Base-by-base conservation (phyloP, 108 stramenopile genomes). In the Mediolabrus comicus region DNA sequence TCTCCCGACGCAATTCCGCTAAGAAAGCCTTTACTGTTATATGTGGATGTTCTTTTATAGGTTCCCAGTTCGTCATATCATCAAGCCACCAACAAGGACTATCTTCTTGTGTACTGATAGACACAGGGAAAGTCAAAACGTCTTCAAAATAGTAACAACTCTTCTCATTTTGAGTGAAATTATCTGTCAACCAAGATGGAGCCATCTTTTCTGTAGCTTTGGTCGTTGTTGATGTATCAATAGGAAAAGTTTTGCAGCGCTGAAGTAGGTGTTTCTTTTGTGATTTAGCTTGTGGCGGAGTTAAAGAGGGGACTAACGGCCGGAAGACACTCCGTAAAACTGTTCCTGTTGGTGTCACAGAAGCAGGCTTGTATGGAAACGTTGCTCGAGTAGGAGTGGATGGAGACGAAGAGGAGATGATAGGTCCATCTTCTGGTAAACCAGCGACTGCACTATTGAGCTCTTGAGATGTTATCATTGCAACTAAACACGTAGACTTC, bases 331-430 rank as follows among this genome's bases (percentile, higher is more conserved):
- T 54, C 51, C 19, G 10, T n/a, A n/a, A n/a, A n/a, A n/a, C 33
- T 35, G 11, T 31, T 29, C 32, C 30, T 22, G 25, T 52, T 3
- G 51, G 29, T 32, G 53, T 49, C 8, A 49, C 32, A 3, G 65
- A 52, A 7, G 65, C 65, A 14, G 65, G 65, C 49, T 67, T 67
- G 53, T 54, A 67, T 55, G 65, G 65, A 55, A 67, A 67, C 27
- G 65, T 67, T 5, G 65, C 49, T n/a, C 65, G 53, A 30, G 53
- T 32, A 33, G 65, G 53, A 33, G 51, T 32, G 10, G 65, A 16
- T n/a, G 53, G 24, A 24, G 65, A 35, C n/a, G n/a, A n/a, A n/a
- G n/a, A n/a, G n/a, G n/a, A n/a, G n/a, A n/a, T n/a, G n/a, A n/a
- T n/a, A n/a, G n/a, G n/a, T n/a, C n/a, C n/a, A n/a, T n/a, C n/a